Conservation (phyloP, 2,329 filamentous ascomycete species). For the Ascochyta koolunga region DNA sequence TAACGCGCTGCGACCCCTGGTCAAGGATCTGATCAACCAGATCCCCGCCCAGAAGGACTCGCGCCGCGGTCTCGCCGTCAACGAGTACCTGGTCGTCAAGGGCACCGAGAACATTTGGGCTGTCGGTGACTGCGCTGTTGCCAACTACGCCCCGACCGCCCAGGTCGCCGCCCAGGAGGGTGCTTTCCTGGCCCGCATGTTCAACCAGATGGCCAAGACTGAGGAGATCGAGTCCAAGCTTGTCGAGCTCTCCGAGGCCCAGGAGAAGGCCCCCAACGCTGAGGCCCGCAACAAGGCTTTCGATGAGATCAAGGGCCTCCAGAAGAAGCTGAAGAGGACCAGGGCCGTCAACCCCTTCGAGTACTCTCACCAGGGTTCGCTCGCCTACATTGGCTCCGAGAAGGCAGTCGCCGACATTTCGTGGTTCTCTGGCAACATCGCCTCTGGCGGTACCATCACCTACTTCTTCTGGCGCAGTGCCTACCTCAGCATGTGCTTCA, state of each 20-base stretch:
- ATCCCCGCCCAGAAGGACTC: constrained; percentile 96
- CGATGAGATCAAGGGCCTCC: constrained; percentile 81
- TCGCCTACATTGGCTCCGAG: constrained; percentile 98
- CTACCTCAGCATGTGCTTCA: constrained; percentile 99
- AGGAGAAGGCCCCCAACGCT: constrained; percentile 70
- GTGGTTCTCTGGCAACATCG: constrained; percentile 97
- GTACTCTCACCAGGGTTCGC: constrained; percentile 95
- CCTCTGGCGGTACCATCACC: constrained; percentile 89
- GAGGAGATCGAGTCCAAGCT: constrained; percentile 80
- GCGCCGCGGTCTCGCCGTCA: constrained; percentile 90
- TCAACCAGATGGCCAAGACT: constrained; percentile 99
- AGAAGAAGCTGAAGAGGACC: constrained; percentile 84
- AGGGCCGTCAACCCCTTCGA: constrained; percentile 98
- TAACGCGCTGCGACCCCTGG: constrained; percentile 86
- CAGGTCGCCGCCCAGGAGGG: constrained; percentile 97
- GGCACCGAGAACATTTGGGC: constrained; percentile 98
- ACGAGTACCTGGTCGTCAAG: constrained; percentile 98
- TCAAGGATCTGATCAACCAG: constrained; percentile 89
- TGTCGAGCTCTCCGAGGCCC: constrained; percentile 65
- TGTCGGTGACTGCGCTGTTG: constrained; percentile 94
- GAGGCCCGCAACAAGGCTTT: constrained; percentile 64
- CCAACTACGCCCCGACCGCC: constrained; percentile 95
- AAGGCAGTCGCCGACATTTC: constrained; percentile 96
- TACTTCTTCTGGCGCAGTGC: constrained; percentile 99
- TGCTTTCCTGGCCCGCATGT: constrained; percentile 89